Conservation (phyloP, 257 asterid genomes). For the Nyctanthes arbortristis region DNA sequence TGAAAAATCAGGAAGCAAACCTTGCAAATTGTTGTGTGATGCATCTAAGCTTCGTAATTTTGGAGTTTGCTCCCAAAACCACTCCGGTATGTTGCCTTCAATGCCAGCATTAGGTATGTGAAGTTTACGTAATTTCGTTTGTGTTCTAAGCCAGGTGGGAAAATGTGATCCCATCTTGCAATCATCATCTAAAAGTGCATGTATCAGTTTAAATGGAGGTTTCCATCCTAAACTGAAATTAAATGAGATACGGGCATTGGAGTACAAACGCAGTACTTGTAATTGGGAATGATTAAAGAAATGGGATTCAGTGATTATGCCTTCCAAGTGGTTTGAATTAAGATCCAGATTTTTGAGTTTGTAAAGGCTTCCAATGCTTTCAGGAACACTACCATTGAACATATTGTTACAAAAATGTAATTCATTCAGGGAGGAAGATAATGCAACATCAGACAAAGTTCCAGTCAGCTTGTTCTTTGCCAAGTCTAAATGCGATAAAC, state of each 20-base stretch:
- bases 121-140: slow-evolving; percentile 5
- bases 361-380: slow-evolving; percentile 26
- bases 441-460: slow-evolving; percentile 20
- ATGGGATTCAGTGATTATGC: slow-evolving; percentile 20
- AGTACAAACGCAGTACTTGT: slow-evolving; percentile 13
- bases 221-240: slow-evolving; percentile 24
- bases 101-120: slow-evolving; percentile 25
- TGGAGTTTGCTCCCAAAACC: slow-evolving; percentile 30
- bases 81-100: slow-evolving; percentile 18
- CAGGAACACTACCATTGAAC: slow-evolving; percentile 15
- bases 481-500: slow-evolving; percentile 4
- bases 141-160: slow-evolving; percentile 34
- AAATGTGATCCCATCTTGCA: slow-evolving; percentile 29
- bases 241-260: slow-evolving; percentile 19
- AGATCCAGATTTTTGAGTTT: slow-evolving; percentile 7
- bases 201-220: slow-evolving; percentile 25
- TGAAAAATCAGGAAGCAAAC: slow-evolving; percentile 23
- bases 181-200: slow-evolving; percentile 1
- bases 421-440: slow-evolving; percentile 19
- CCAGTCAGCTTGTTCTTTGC: slow-evolving; percentile 16
- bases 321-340: slow-evolving; percentile 18
- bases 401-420: slow-evolving; percentile 8
- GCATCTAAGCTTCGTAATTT: background rate
- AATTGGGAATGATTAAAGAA: slow-evolving; percentile 22
- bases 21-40: slow-evolving; percentile 25